A percentile compares a stretch with the other conserved stretches of the same genome.
phyloP scores from a whole-genome alignment of 306 rosid genomes.

The Acacia acuminata region DNA sequence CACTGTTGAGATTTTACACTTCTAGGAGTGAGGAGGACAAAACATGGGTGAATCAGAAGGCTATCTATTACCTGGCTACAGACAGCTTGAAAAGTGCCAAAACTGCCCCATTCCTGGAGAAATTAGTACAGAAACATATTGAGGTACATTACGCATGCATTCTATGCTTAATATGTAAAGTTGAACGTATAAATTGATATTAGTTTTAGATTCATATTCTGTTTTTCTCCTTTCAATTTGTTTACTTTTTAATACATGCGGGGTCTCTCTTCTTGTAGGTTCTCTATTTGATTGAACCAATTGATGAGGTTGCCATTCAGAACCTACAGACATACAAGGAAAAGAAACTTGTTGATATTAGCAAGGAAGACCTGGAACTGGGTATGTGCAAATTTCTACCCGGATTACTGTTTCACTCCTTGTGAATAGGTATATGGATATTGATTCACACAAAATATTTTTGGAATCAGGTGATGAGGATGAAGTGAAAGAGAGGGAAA shows the following conservation, averaged over 20 bases:
- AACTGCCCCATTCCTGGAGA: conserved; percentile 95
- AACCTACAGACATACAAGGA: conserved; percentile 93
- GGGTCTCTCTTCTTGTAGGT: conserved; percentile 41
- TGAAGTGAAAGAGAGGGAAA: conserved; percentile 85
- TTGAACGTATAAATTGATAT: not conserved
- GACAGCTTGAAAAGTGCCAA: conserved; percentile 98
- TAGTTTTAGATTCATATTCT: not conserved
- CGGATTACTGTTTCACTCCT: not conserved
- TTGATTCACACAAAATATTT: conserved; percentile 4
- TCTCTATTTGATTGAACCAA: too few relatives aligned
- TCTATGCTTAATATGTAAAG: not conserved
- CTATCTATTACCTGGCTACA: conserved; percentile 90
- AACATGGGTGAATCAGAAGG: conserved; percentile 94
- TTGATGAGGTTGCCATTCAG: conserved; percentile 99
- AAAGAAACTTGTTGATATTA: conserved; percentile 93
- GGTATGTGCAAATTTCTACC: conserved; percentile 51
- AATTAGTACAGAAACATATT: conserved; percentile 83
- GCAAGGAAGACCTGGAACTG: conserved; percentile 97
- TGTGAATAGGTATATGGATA: conserved; percentile 9
- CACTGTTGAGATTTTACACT: conserved; percentile 84
- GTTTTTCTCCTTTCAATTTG: not conserved
- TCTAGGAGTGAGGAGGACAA: conserved; percentile 89
- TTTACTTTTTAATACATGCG: conserved; percentile 6
- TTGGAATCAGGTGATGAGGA: conserved; percentile 84
- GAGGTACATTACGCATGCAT: conserved; percentile 58